Conservation (phyloP, 139 green algal genomes). For the Chlorella sp. region DNA sequence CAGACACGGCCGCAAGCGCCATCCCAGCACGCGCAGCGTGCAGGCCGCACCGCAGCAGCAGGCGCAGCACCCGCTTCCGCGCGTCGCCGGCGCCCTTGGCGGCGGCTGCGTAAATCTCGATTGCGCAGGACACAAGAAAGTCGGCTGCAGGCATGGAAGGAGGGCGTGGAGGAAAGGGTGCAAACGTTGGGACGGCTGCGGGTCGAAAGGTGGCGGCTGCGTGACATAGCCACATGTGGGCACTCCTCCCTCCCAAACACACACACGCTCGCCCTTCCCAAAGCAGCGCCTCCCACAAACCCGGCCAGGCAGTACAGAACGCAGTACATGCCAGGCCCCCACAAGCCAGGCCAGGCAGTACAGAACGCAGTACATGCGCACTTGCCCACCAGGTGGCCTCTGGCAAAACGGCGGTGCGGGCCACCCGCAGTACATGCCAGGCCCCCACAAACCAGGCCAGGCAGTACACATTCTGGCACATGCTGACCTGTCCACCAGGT, state of each 20-base stretch:
- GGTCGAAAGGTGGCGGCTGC: neutral
- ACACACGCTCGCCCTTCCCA: too few relatives aligned
- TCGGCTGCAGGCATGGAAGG: neutral
- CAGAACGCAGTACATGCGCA: neutral
- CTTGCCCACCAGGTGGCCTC: conserved; percentile 20
- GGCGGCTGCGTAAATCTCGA: neutral
- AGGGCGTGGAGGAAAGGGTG: neutral
- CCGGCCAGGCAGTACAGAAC: neutral
- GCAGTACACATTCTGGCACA: too few relatives aligned
- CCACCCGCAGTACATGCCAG: conserved; percentile 7
- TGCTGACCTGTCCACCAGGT: conserved; percentile 14
- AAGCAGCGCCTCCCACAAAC: too few relatives aligned
- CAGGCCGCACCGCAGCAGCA: conserved; percentile 29
- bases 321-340: neutral
- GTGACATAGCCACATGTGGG: neutral
- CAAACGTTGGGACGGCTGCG: neutral
- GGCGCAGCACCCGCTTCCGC: conserved; percentile 2
- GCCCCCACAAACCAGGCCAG: too few relatives aligned
- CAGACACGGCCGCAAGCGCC: conserved; percentile 4
- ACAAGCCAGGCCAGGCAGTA: neutral
- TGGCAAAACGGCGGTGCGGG: conserved; percentile 22
- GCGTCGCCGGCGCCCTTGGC: neutral
- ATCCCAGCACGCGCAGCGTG: conserved; percentile 21
- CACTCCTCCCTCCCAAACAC: too few relatives aligned
- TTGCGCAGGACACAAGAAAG: neutral